phyloP scores from a whole-genome alignment of 2,329 filamentous ascomycete genomes.

The Ophiostoma sp. region DNA sequence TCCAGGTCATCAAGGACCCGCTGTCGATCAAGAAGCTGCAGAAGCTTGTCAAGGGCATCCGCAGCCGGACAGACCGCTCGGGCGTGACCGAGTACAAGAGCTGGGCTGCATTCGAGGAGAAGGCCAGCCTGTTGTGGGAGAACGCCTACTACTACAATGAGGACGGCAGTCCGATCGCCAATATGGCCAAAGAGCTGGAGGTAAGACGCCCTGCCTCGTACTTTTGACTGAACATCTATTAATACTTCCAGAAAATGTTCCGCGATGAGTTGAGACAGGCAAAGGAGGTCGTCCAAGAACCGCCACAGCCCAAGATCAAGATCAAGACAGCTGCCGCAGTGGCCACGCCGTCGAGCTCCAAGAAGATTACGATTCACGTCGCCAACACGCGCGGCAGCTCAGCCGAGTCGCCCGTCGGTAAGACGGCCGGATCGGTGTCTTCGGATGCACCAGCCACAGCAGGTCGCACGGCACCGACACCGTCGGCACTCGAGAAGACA shows the following conservation, averaged over 20 bases:
- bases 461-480: conserved; percentile 32
- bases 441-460: conserved; percentile 40
- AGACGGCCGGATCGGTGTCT: conserved; percentile 39
- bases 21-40: conserved; percentile 75
- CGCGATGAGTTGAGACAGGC: conserved; percentile 68
- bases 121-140: conserved; percentile 77
- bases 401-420: conserved; percentile 53
- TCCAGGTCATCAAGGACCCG: conserved; percentile 77
- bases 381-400: conserved; percentile 57
- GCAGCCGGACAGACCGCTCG: conserved; percentile 65
- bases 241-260: conserved; percentile 50
- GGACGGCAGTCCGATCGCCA: conserved; percentile 81
- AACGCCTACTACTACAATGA: conserved; percentile 92
- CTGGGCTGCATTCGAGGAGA: conserved; percentile 80
- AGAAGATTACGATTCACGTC: conserved; percentile 72
- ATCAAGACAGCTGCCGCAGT: conserved; percentile 63
- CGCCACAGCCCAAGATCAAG: conserved; percentile 75
- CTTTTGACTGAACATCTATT: background rate
- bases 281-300: conserved; percentile 70
- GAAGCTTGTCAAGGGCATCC: conserved; percentile 72
- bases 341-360: conserved; percentile 49
- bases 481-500: conserved; percentile 42
- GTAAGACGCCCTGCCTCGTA: conserved; percentile 44
- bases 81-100: conserved; percentile 70
- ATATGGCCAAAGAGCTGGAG: conserved; percentile 76